These are phyloP conservation scores for Coemansia aciculifera DNA, from an alignment of 192 early-diverging fungal genomes.

Conservation along the genomic window DNA sequence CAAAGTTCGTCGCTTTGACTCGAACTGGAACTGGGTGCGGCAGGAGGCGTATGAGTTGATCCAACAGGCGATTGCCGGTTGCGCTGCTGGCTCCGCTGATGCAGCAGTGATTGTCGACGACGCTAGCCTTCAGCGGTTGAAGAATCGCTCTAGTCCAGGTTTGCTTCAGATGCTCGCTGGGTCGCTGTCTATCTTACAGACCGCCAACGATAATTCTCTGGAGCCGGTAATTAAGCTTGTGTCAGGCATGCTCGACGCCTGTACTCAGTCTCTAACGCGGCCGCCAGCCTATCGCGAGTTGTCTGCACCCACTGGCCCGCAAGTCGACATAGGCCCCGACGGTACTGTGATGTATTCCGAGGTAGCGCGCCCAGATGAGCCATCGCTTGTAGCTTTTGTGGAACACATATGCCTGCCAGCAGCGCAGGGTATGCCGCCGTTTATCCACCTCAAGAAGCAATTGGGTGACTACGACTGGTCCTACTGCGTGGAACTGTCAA, in stretches of 20 bases:
- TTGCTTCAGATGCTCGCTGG: constrained; percentile 81
- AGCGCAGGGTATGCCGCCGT: constrained; percentile 18
- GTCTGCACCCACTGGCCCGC: constrained; percentile 75
- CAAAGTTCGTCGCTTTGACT: constrained; percentile 89
- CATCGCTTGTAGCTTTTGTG: constrained; percentile 84
- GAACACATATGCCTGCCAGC: constrained; percentile 60
- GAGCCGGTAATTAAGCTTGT: constrained; percentile 55
- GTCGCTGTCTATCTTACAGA: constrained; percentile 53
- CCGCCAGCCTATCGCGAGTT: constrained; percentile 86
- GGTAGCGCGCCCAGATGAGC: constrained; percentile 68
- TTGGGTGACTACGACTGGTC: constrained; percentile 59
- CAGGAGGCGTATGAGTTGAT: constrained; percentile 55
- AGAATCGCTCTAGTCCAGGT: constrained; percentile 75
- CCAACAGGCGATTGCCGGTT: constrained; percentile 81
- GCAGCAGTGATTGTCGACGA: constrained; percentile 59
- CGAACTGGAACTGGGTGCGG: constrained; percentile 93
- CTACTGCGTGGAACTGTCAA: constrained; percentile 68
- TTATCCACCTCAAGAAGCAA: constrained; percentile 15
- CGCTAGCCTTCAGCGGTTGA: constrained; percentile 47
- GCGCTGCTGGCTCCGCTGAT: constrained; percentile 74
- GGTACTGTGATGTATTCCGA: constrained; percentile 82
- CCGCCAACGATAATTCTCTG: constrained; percentile 68
- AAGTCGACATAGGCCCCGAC: constrained; percentile 66
- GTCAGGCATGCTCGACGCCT: constrained; percentile 72
- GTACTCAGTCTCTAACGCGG: constrained; percentile 65